These are phyloP conservation scores for Aspergillus kassunensis DNA, from an alignment of 495 filamentous ascomycete species.

Conservation along the genomic window DNA sequence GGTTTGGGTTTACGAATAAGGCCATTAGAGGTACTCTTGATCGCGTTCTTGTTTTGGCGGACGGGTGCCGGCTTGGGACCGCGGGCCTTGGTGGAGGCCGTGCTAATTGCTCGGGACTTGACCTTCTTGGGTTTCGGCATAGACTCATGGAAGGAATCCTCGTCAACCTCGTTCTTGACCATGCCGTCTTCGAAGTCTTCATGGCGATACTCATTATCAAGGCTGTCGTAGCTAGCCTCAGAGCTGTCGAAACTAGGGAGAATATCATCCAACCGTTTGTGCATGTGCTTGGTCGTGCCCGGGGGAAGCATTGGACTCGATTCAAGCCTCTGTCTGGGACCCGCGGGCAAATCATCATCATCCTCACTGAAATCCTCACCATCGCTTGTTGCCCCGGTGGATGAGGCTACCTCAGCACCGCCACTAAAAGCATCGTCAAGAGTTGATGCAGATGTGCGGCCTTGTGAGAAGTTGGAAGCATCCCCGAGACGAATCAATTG, in stretches of 20 bases:
- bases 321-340: slow-evolving; percentile 59
- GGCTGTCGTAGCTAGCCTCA: slow-evolving; percentile 63
- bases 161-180: slow-evolving; percentile 51
- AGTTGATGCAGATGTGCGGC: slow-evolving; percentile 88
- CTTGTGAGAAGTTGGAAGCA: slow-evolving; percentile 81
- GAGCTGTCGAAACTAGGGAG: slow-evolving; percentile 64
- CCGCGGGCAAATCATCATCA: slow-evolving; percentile 59
- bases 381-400: slow-evolving; percentile 74
- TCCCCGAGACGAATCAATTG: slow-evolving; percentile 95
- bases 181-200: slow-evolving; percentile 58
- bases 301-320: slow-evolving; percentile 50
- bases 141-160: slow-evolving; percentile 38
- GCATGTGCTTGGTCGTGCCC: slow-evolving; percentile 48
- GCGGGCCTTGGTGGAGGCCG: slow-evolving; percentile 32
- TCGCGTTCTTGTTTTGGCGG: slow-evolving; percentile 40
- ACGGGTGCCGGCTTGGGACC: slow-evolving; percentile 33
- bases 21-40: slow-evolving; percentile 38
- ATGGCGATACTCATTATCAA: slow-evolving; percentile 49
- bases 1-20: slow-evolving; percentile 56
- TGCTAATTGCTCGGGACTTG: slow-evolving; percentile 34
- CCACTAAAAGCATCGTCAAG: slow-evolving; percentile 89
- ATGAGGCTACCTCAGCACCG: slow-evolving; percentile 79
- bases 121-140: slow-evolving; percentile 44
- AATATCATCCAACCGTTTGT: slow-evolving; percentile 57
- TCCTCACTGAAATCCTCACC: slow-evolving; percentile 74